phyloP scores from a whole-genome alignment of 371 early-diverging fungal species.

The Mortierella polycephala region DNA sequence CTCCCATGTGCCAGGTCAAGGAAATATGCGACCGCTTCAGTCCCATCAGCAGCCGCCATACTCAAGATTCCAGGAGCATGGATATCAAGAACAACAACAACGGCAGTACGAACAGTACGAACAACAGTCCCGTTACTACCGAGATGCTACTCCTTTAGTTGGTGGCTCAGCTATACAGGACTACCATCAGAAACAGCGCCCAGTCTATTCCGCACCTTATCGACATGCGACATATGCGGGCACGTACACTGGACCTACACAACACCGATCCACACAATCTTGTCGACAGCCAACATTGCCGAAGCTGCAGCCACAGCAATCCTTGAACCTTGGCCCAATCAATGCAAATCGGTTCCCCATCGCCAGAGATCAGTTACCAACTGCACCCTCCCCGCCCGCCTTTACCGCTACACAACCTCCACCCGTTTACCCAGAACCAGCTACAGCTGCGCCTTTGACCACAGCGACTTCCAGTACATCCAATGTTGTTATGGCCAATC shows the following conservation, averaged over 20 bases:
- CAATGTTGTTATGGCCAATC: background rate
- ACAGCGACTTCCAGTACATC: background rate
- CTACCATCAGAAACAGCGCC: background rate
- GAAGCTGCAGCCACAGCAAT: constrained; percentile 18
- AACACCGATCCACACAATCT: background rate
- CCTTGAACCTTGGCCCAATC: constrained; percentile 17
- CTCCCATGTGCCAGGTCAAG: background rate
- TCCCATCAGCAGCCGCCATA: constrained; percentile 8
- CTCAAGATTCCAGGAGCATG: constrained; percentile 18
- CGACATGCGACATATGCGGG: constrained; percentile 17
- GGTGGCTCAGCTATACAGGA: constrained; percentile 1
- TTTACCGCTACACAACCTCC: constrained; percentile 23
- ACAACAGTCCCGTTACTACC: constrained; percentile 40
- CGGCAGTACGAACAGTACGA: constrained; percentile 38
- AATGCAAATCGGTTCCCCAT: constrained; percentile 10
- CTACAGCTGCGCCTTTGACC: background rate
- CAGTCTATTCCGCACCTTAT: constrained; percentile 2
- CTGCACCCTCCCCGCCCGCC: constrained; percentile 28
- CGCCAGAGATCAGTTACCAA: constrained; percentile 35
- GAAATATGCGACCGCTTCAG: background rate
- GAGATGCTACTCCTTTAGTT: constrained; percentile 7
- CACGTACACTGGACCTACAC: constrained; percentile 4
- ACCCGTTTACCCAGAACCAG: constrained; percentile 18
- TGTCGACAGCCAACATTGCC: constrained; percentile 11
- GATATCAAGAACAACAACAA: constrained; percentile 23